phyloP scores from a whole-genome alignment of 345 rosid genomes.

The Chamaenerion angustifolium region DNA sequence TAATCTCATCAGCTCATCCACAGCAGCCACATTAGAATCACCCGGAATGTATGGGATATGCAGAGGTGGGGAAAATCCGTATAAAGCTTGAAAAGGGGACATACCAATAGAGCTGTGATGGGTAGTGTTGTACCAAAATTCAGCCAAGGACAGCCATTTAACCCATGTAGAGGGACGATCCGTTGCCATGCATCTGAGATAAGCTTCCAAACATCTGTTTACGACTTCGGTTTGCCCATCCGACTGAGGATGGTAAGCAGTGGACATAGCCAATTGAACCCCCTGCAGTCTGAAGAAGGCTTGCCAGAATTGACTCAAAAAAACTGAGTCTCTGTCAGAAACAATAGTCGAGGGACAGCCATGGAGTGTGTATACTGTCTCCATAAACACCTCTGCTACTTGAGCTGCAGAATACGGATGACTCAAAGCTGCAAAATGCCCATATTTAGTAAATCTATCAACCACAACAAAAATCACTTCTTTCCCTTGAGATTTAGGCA shows the following conservation, averaged over 20 bases:
- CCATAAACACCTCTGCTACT: constrained; percentile 1
- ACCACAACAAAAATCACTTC: constrained; percentile 2
- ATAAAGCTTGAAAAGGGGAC: no score
- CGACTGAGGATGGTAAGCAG: no score
- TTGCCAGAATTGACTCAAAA: no score
- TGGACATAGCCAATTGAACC: no score
- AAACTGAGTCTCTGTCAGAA: no score
- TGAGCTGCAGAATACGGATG: not conserved
- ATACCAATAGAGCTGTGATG: not conserved
- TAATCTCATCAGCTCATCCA: no score
- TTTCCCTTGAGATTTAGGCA: constrained; percentile 2
- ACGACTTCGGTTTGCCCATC: no score
- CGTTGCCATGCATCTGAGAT: not conserved
- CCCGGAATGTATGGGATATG: no score
- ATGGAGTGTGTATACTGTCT: constrained; percentile 1
- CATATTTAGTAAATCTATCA: constrained; percentile 3
- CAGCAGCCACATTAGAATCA: no score
- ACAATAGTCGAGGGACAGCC: no score
- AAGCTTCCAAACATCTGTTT: not conserved
- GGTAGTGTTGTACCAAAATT: constrained; percentile 2
- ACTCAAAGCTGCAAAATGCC: not conserved
- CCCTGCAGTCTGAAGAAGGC: no score
- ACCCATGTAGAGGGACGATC: not conserved
- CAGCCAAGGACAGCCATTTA: constrained; percentile 2
- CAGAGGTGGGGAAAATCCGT: no score